Base-by-base conservation (phyloP, 2,329 filamentous ascomycete species). In the Colletotrichum spinosum region DNA sequence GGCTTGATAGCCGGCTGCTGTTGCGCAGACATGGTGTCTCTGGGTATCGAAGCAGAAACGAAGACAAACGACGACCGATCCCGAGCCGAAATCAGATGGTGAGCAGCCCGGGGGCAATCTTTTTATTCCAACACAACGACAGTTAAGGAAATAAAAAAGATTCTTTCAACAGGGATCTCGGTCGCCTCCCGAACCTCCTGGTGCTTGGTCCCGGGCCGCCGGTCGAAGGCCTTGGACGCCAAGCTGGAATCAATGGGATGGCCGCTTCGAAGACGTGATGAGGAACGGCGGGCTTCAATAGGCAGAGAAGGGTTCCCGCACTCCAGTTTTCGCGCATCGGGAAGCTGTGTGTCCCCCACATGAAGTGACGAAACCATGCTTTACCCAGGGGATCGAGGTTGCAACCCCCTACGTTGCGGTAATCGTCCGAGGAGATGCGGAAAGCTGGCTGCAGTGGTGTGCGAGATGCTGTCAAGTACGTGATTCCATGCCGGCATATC, bases 11-110 rank as follows among this genome's bases (percentile, higher is more conserved):
- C 15, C 25, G 55, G 52, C 11, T 57, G 35, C 39, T 64, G 38
- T 41, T 65, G 55, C 8, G 55, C 48, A 56, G 60, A 54, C 61
- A 67, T 67, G 6, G 13, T 57, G 39, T 12, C 25, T 39, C 34
- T 3, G 25, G 13, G 4, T 25, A 25, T 56, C 10, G 11, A 38
- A 39, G 34, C 37, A 52, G 25, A 51, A 48, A 37, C 45, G 17
- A n/a, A 17, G 10, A 17, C 25, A 1, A 5, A 25, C 25, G 25
- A 25, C 25, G 25, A 25, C 25, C 25, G 25, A 25, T 25, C 25
- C 4, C 4, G 25, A 5, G 4, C 25, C 4, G 25, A 25, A 4
- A 4, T 25, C 25, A 5, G 25, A 25, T 1, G 2, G 25, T 25
- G 25, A 25, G 25, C 25, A 25, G 25, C 25, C 25, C 25, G 4